phyloP scores from a whole-genome alignment of 441 rosid species.

The Mallotus japonicus region DNA sequence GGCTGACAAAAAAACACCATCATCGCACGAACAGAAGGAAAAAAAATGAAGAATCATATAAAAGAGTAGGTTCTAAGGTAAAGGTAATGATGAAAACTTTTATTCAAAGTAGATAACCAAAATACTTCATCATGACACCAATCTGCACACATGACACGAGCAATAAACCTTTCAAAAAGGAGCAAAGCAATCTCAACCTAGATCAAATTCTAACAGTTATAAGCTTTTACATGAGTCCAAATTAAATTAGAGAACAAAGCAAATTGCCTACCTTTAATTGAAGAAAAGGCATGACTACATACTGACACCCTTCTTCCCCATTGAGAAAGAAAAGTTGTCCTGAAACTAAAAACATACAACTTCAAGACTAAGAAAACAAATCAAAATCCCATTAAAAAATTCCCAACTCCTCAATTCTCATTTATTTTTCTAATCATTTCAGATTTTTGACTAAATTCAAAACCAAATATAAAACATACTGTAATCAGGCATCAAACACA shows the following conservation, averaged over 20 bases:
- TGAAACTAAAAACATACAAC: conserved; percentile 24
- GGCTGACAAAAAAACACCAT: conserved; percentile 34
- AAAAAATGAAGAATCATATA: conserved; percentile 12
- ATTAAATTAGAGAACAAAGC: conserved; percentile 2
- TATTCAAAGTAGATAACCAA: conserved; percentile 40
- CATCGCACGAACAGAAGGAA: conserved; percentile 36
- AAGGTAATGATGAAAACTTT: conserved; percentile 57
- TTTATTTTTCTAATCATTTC: not conserved
- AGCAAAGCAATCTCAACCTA: no score
- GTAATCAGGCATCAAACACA: not conserved
- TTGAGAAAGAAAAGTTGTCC: conserved; percentile 29
- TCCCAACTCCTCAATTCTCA: not conserved
- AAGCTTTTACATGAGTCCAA: not conserved
- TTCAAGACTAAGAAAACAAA: not conserved
- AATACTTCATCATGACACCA: conserved; percentile 68
- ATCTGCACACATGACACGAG: conserved; percentile 39
- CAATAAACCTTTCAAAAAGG: no score
- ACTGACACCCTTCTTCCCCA: conserved; percentile 28
- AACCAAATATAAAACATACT: no score
- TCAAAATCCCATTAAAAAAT: not conserved
- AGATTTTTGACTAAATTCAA: not conserved
- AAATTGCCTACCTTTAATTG: conserved; percentile 43
- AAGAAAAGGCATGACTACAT: conserved; percentile 29
- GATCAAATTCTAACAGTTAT: not conserved
- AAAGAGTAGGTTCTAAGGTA: conserved; percentile 15